These are phyloP conservation scores for Tricholoma hemisulphureum DNA, from an alignment of 768 basidiomycete species.

Conservation along the genomic window DNA sequence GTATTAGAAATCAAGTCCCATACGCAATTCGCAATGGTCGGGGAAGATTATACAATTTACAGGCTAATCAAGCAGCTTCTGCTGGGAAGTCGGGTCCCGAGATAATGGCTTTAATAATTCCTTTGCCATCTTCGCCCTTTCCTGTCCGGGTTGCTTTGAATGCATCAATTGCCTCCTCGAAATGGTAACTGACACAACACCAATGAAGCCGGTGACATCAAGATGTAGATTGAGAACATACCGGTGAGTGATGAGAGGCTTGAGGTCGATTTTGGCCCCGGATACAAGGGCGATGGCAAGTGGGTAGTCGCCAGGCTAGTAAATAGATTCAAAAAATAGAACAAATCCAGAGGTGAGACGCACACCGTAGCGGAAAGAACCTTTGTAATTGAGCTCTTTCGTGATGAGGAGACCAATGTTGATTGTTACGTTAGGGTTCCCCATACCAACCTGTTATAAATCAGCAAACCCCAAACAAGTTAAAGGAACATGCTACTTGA, in stretches of 20 bases:
- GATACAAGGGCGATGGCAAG: conserved; percentile 83
- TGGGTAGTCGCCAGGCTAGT: conserved; percentile 79
- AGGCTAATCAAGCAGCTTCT: conserved; percentile 29
- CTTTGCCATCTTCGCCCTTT: conserved; percentile 82
- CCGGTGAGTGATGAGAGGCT: conserved; percentile 87
- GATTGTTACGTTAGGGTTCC: conserved; percentile 69
- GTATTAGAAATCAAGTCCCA: too few relatives aligned
- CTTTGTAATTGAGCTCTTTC: conserved; percentile 81
- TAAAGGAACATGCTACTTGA: conserved; percentile 42
- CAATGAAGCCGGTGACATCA: neutral
- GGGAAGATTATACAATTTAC: too few relatives aligned
- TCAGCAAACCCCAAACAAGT: neutral
- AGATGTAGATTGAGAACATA: conserved; percentile 25
- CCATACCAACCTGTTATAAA: conserved; percentile 75
- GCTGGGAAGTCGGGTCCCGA: conserved; percentile 68
- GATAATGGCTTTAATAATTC: conserved; percentile 87
- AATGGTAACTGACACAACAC: conserved; percentile 52
- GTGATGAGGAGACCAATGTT: conserved; percentile 67
- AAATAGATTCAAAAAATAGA: conserved; percentile 2
- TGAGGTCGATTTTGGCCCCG: conserved; percentile 80
- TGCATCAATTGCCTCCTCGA: conserved; percentile 73
- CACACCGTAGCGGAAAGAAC: conserved; percentile 91
- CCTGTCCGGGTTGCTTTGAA: conserved; percentile 81
- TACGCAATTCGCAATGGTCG: too few relatives aligned
- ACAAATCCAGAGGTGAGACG: conserved; percentile 19